These are phyloP conservation scores for Tricholomella constricta DNA, from an alignment of 768 basidiomycete genomes.

Conservation along the genomic window DNA sequence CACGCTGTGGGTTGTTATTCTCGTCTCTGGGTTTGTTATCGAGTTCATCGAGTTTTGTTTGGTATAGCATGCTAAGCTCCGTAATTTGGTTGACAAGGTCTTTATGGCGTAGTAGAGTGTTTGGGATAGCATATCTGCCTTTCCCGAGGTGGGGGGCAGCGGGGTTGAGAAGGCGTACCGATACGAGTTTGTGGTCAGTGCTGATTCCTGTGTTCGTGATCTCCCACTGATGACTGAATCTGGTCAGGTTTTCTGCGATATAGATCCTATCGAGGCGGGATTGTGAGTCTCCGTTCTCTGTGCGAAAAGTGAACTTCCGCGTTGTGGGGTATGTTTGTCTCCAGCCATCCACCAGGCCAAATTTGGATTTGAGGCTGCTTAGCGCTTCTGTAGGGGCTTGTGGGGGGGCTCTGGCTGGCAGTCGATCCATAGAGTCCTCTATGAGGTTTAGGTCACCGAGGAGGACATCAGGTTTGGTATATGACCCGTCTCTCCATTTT, in stretches of 20 bases:
- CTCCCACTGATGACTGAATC: slow-evolving; percentile 8
- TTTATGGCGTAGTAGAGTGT: background rate
- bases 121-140: background rate
- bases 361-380: background rate
- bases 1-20: background rate
- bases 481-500: accelerated
- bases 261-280: slow-evolving; percentile 16
- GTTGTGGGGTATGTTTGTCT: background rate
- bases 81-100: background rate
- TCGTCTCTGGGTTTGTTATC: too few species aligned
- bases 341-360: slow-evolving; percentile 6
- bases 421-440: slow-evolving; percentile 36
- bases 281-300: background rate
- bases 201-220: slow-evolving; percentile 1
- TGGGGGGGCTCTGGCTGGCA: slow-evolving; percentile 26
- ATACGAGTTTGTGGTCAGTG: slow-evolving; percentile 12
- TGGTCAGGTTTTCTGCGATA: background rate
- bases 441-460: slow-evolving; percentile 45
- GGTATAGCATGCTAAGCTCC: background rate
- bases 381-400: background rate
- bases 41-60: too few species aligned
- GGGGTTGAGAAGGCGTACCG: background rate
- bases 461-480: slow-evolving; percentile 30
- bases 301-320: background rate
- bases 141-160: background rate